Percentiles rank a stretch among this genome's conserved stretches.
These are phyloP conservation scores for Mrakia blollopis DNA, from an alignment of 768 basidiomycete species.

Conservation along the genomic window DNA sequence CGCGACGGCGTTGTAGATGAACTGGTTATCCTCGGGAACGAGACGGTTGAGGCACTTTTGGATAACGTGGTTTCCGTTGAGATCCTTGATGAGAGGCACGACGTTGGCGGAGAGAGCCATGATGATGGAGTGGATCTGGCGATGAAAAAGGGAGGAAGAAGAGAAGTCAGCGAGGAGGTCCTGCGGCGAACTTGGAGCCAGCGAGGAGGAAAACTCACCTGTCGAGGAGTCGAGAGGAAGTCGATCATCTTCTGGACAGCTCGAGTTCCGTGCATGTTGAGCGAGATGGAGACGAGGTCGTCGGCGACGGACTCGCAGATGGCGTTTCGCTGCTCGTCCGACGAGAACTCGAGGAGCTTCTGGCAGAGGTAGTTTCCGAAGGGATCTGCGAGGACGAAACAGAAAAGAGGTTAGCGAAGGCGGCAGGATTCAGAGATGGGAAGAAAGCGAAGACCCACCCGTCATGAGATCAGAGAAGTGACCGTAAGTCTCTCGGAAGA, in stretches of 20 bases:
- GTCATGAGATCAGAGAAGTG: constrained; percentile 99
- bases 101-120: constrained; percentile 94
- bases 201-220: constrained; percentile 55
- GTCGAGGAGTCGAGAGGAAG: constrained; percentile 88
- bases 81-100: constrained; percentile 96
- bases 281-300: constrained; percentile 92
- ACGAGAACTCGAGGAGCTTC: constrained; percentile 92
- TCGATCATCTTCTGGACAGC: constrained; percentile 99
- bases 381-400: constrained; percentile 57
- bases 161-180: constrained; percentile 41
- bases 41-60: constrained; percentile 99
- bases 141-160: constrained; percentile 33
- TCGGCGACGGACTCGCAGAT: constrained; percentile 97
- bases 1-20: constrained; percentile 99
- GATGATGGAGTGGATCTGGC: constrained; percentile 94
- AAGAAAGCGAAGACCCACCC: constrained; percentile 51
- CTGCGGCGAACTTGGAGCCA: constrained; percentile 34
- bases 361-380: constrained; percentile 99
- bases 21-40: constrained; percentile 95
- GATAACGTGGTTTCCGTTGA: constrained; percentile 61
- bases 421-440: constrained; percentile 23
- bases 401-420: neutral
- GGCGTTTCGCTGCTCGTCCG: constrained; percentile 92
- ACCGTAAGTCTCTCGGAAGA: constrained; percentile 95
- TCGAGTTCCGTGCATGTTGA: constrained; percentile 99